phyloP scores from a whole-genome alignment of 2,329 filamentous ascomycete species.

The Fusarium multiceps region DNA sequence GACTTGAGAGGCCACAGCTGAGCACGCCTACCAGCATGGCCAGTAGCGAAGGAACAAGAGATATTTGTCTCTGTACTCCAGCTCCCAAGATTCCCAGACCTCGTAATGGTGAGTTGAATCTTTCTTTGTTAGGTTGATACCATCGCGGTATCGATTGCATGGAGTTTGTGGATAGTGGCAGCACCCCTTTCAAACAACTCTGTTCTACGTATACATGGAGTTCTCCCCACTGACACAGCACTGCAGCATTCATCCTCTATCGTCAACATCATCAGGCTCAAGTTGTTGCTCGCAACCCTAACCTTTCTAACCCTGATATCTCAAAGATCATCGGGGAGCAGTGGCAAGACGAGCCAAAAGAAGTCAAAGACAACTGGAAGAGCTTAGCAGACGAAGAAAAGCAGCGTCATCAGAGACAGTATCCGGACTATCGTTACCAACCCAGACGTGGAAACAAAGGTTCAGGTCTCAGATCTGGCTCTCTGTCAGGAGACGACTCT shows the following conservation, averaged over 20 bases:
- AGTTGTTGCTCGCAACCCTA: slow-evolving; percentile 85
- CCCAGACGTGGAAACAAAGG: slow-evolving; percentile 71
- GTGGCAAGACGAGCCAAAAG: slow-evolving; percentile 82
- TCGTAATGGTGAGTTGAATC: slow-evolving; percentile 64
- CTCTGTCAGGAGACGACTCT: slow-evolving; percentile 60
- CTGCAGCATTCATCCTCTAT: slow-evolving; percentile 93
- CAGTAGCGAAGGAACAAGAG: slow-evolving; percentile 50
- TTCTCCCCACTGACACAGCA: slow-evolving; percentile 39
- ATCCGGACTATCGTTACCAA: slow-evolving; percentile 94
- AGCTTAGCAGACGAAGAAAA: slow-evolving; percentile 93
- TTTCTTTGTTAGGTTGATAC: slow-evolving; percentile 31
- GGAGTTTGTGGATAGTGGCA: slow-evolving; percentile 15
- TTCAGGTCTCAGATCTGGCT: slow-evolving; percentile 48
- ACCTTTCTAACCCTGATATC: slow-evolving; percentile 92
- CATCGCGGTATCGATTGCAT: slow-evolving; percentile 2
- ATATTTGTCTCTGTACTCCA: slow-evolving; percentile 68
- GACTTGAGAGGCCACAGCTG: slow-evolving; percentile 47
- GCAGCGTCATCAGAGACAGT: slow-evolving; percentile 85
- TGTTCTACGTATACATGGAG: neutral
- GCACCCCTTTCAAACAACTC: neutral
- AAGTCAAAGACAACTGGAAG: slow-evolving; percentile 88
- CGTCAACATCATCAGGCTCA: slow-evolving; percentile 89
- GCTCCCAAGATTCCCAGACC: slow-evolving; percentile 68
- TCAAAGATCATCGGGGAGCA: slow-evolving; percentile 96
- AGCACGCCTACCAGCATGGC: slow-evolving; percentile 46